Base-by-base conservation (phyloP, 106 monocot species). In the Platanthera guangdongensis region DNA sequence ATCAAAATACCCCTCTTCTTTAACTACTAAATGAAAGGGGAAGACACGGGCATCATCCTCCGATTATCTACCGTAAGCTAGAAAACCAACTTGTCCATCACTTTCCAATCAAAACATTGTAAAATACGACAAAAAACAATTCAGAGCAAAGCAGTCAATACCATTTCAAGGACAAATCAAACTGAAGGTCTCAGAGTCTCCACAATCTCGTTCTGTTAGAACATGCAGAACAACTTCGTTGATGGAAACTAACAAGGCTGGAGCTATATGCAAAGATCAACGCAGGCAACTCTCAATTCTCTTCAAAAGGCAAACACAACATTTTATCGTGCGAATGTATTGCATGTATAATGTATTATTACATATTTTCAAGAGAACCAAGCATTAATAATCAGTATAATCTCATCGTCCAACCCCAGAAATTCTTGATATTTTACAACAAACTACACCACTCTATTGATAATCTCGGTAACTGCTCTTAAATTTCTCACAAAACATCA, bases 131-230 rank as follows among this genome's bases (percentile, higher is more conserved):
- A n/a, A 45, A 22, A 50, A 19, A 50, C 21, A 50, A 13, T 50
- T 12, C 50, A 72, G 50, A 72, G 12, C 15, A 72, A 50, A 39
- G n/a, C 21, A 18, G 72, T 72, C 72, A 49, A 48, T 72, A 72
- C 72, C 72, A 72, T 72, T 72, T 72, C 72, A 72, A 51, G 50
- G 6, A 48, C 50, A 50, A 50, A 72, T 50, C 72, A 72, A 72
- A 72, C 50, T 19, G 3, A 18, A 19, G 50, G 47, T 13, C 39
- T 14, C 9, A 5, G 21, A 50, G 2, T 7, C 19, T 48, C 50
- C 50, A 9, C 72, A 21, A 50, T 72, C 50, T 50, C 7, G 18
- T 30, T 50, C 50, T 19, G 50, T 50, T 21, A 69, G 39, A 69
- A 9, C 39, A 72, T 50, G 19, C 50, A 49, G 21, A 19, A 51